Percentiles rank a stretch among this genome's conserved stretches.
phyloP scores from a whole-genome alignment of 2,329 filamentous ascomycete genomes.

The Aphanocladium album region DNA sequence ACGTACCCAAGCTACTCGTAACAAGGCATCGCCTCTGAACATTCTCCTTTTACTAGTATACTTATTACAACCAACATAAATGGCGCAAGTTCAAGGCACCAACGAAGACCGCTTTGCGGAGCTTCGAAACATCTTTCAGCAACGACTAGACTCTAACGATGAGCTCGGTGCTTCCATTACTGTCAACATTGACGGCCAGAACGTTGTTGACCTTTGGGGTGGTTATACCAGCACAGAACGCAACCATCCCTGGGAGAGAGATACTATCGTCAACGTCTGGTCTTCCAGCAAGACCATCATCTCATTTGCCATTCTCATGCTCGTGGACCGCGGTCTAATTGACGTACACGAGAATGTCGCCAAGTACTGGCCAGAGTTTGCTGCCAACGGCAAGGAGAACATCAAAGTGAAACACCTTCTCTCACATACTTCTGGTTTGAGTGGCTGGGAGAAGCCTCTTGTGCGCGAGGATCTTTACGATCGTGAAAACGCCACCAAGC shows the following conservation, averaged over 20 bases:
- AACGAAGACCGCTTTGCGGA: slow-evolving; percentile 32
- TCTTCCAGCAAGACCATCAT: slow-evolving; percentile 33
- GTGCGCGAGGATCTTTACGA: slow-evolving; percentile 30
- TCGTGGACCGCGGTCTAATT: slow-evolving; percentile 35
- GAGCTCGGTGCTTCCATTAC: slow-evolving; percentile 42
- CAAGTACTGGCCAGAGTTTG: slow-evolving; percentile 44
- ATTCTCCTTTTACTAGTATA: not conserved
- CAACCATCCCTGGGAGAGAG: slow-evolving; percentile 30
- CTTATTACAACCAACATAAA: not conserved
- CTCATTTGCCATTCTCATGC: slow-evolving; percentile 21
- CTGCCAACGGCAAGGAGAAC: slow-evolving; percentile 34
- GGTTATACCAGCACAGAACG: slow-evolving; percentile 29
- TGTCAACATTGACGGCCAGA: slow-evolving; percentile 35
- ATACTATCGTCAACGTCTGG: slow-evolving; percentile 37
- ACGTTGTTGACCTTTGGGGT: slow-evolving; percentile 41
- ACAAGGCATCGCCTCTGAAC: not conserved
- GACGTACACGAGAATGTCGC: slow-evolving; percentile 32
- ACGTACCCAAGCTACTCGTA: not conserved
- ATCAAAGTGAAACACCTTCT: slow-evolving; percentile 36
- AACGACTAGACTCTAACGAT: slow-evolving; percentile 30
- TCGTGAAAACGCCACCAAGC: slow-evolving; percentile 22
- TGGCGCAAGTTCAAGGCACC: slow-evolving; percentile 28
- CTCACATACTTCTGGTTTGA: slow-evolving; percentile 33
- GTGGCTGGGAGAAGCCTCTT: slow-evolving; percentile 28
- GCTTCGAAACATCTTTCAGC: slow-evolving; percentile 29